Evolutionary conservation across 208 protist genomes (phyloP).

Genomic region (Crithidia bombi): DNA sequence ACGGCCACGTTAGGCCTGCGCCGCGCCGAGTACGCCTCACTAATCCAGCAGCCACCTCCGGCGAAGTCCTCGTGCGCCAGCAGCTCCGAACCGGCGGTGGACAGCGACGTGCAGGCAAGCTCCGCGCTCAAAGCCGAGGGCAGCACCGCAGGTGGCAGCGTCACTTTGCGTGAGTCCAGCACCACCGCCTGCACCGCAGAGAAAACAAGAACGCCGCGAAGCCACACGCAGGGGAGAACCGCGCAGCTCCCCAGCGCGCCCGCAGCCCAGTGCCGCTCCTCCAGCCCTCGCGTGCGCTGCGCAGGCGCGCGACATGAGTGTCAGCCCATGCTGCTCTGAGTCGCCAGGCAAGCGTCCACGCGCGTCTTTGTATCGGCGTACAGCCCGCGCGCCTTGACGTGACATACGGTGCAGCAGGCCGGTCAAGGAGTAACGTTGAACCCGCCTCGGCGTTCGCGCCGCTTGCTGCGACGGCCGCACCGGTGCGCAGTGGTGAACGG

Average conservation of each 20-base stretch:
- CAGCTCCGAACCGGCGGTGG: constrained; percentile 16
- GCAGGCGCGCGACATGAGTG: constrained; percentile 32
- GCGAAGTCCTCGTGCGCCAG: constrained; percentile 25
- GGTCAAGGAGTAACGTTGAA: too few relatives aligned
- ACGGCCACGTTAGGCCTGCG: constrained; percentile 10
- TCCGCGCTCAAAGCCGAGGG: constrained; percentile 13
- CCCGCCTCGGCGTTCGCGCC: too few relatives aligned
- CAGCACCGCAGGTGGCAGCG: constrained; percentile 15
- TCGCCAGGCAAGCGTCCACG: constrained; percentile 30
- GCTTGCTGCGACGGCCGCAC: too few relatives aligned
- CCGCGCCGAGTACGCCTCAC: constrained; percentile 4
- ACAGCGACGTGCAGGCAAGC: too few relatives aligned
- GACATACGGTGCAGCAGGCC: too few relatives aligned
- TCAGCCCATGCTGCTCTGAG: constrained; percentile 20
- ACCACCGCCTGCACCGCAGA: constrained; percentile 41
- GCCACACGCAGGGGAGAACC: too few relatives aligned
- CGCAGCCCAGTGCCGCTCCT: not conserved
- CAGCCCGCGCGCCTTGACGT: too few relatives aligned
- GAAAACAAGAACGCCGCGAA: constrained; percentile 16
- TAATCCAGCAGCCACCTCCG: constrained; percentile 13
- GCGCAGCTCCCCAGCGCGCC: too few relatives aligned
- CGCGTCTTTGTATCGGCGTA: too few relatives aligned
- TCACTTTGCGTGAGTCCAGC: constrained; percentile 23
- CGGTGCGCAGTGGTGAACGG: too few relatives aligned
- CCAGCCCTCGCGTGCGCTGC: constrained; percentile 11